A percentile compares a stretch with the other conserved stretches of the same genome.
These are phyloP conservation scores for Exsudoporus floridanus DNA, from an alignment of 1,284 basidiomycete species.

Conservation along the genomic window DNA sequence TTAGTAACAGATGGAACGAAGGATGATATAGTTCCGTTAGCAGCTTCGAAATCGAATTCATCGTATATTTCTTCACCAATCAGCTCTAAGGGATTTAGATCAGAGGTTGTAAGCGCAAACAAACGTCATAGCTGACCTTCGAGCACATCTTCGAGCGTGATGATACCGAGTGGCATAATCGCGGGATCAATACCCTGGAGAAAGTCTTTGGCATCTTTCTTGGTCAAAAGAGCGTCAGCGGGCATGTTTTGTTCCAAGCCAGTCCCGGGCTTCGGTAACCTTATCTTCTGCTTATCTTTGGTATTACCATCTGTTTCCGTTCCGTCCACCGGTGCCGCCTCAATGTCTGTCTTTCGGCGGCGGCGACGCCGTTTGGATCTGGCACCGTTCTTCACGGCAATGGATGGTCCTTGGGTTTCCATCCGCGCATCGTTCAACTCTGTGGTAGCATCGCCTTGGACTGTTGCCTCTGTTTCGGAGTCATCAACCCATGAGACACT, in stretches of 20 bases:
- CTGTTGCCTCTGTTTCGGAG: conserved; percentile 37
- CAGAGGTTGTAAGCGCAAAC: not conserved
- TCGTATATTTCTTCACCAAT: conserved; percentile 91
- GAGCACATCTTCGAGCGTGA: conserved; percentile 89
- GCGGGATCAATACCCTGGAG: conserved; percentile 72
- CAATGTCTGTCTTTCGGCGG: conserved; percentile 35
- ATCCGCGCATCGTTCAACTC: conserved; percentile 32
- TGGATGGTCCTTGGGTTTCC: conserved; percentile 17
- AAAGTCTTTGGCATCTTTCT: conserved; percentile 72
- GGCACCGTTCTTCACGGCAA: conserved; percentile 19
- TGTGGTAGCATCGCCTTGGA: conserved; percentile 32
- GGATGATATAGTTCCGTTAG: conserved; percentile 55
- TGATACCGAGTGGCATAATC: conserved; percentile 84
- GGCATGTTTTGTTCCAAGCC: conserved; percentile 79
- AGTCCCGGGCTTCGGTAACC: conserved; percentile 42
- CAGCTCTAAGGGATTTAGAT: conserved; percentile 51
- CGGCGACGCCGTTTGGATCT: conserved; percentile 22
- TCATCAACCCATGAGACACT: conserved; percentile 29
- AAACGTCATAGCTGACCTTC: conserved; percentile 56
- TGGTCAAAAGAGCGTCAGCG: conserved; percentile 75
- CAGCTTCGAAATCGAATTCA: conserved; percentile 77
- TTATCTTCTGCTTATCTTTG: conserved; percentile 40
- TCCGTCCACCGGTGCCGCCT: conserved; percentile 34
- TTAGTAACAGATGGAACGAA: conserved; percentile 48
- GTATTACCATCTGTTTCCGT: conserved; percentile 25